These are phyloP conservation scores for Paradendryphiella salina DNA, from an alignment of 2,329 filamentous ascomycete species.

Conservation along the genomic window DNA sequence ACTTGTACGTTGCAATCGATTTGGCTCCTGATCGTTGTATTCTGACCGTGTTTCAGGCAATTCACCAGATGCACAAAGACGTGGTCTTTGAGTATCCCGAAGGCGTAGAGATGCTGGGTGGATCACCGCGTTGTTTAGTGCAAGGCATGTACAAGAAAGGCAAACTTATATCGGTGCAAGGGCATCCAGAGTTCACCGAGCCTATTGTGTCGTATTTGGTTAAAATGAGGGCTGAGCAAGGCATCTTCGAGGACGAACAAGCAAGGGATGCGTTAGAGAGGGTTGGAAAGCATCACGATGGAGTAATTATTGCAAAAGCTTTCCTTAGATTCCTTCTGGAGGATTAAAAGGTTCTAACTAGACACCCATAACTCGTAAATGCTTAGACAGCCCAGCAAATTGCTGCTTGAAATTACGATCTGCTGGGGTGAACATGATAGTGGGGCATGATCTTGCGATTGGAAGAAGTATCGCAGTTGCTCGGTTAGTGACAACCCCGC, in stretches of 20 bases:
- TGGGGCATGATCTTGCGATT: too few species aligned
- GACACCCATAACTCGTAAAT: too few species aligned
- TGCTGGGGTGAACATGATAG: too few species aligned
- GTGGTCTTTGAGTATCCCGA: conserved; percentile 67
- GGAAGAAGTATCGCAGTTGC: neutral
- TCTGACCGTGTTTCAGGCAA: conserved; percentile 52
- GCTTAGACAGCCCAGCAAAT: too few species aligned
- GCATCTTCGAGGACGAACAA: conserved; percentile 70
- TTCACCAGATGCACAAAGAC: conserved; percentile 89
- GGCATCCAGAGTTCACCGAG: conserved; percentile 80
- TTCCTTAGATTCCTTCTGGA: conserved; percentile 79
- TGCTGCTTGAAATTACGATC: too few species aligned
- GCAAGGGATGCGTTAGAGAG: conserved; percentile 70
- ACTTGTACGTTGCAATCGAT: conserved; percentile 51
- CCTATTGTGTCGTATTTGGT: conserved; percentile 73
- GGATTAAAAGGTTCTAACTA: conserved; percentile 27
- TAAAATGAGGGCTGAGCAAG: conserved; percentile 63
- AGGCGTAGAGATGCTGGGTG: conserved; percentile 65
- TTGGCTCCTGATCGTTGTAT: neutral
- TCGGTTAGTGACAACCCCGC: neutral
- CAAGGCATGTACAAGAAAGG: conserved; percentile 76
- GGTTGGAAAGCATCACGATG: conserved; percentile 72
- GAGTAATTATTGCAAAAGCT: conserved; percentile 70
- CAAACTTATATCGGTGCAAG: conserved; percentile 75
- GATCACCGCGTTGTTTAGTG: conserved; percentile 68